These are phyloP conservation scores for Fusarium sulawesiense DNA, from an alignment of 2,329 filamentous ascomycete species.

Conservation along the genomic window DNA sequence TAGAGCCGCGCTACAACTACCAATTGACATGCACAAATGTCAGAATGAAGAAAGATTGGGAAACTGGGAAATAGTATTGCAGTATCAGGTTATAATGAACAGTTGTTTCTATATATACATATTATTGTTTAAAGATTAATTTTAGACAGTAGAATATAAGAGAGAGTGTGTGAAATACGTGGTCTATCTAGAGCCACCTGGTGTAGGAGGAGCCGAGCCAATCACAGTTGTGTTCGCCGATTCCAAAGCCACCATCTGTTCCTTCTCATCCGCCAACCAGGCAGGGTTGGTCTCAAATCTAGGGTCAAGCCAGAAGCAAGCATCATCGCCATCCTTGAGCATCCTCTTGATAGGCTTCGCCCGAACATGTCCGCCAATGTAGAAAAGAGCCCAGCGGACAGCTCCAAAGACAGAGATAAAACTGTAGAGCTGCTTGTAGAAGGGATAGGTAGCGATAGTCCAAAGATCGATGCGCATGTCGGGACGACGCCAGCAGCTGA, in stretches of 20 bases:
- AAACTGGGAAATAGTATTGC: too few species aligned
- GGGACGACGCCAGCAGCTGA: not conserved
- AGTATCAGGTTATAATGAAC: too few species aligned
- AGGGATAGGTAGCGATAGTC: not conserved
- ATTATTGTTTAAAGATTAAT: not conserved
- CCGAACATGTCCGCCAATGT: not conserved
- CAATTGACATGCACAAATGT: too few species aligned
- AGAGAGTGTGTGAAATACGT: not conserved
- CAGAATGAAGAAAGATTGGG: too few species aligned
- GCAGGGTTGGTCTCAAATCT: conserved; percentile 10
- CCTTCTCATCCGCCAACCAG: conserved; percentile 7
- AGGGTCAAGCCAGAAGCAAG: not conserved
- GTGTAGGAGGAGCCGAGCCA: not conserved
- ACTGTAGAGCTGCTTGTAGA: conserved; percentile 4
- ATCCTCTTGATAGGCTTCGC: conserved; percentile 3
- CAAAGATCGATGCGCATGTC: conserved; percentile 9
- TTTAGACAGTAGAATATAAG: not conserved
- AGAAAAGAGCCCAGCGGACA: conserved; percentile 9
- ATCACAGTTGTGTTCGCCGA: not conserved
- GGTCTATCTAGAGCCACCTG: not conserved
- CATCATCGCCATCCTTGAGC: conserved; percentile 12
- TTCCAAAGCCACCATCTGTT: not conserved
- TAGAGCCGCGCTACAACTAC: too few species aligned
- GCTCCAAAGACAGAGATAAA: conserved; percentile 7
- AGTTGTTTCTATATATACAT: not conserved